Base-by-base conservation (phyloP, 2,329 filamentous ascomycete species). In the Stemphylium lycopersici region DNA sequence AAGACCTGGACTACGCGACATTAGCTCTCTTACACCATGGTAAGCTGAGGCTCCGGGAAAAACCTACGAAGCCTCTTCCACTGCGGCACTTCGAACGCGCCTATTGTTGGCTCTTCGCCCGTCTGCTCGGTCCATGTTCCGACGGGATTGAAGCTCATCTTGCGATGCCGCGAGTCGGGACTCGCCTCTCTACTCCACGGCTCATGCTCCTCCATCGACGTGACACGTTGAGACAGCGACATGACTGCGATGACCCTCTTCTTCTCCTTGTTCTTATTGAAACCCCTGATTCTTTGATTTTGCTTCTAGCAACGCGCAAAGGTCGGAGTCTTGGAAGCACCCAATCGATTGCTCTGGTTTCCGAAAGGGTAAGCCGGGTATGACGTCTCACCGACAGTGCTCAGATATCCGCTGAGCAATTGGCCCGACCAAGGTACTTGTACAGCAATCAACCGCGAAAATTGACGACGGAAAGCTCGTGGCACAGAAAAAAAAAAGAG, bases 1-100 rank as follows among this genome's bases (percentile, higher is more conserved):
- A 77, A 76, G n/a, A 93, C 84, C 76, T 93, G 90, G 13, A 83
- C 87, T 91, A 65, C 52, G 31, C 16, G 22, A 24, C 22, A 24
- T 73, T 52, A 72, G 65, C 55, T 48, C 13, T 22, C 12, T 8
- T 36, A 20, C 16, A 12, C 8, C 10, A 6, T 18, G 7, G 29
- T 20, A 18, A 7, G n/a, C 13, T 16, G 8, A 10, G 12, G 4
- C 13, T 15, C 4, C 10, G 6, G 12, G 31, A 6, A 29, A 39
- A 34, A 72, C 80, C 69, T 72, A 84, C 82, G 62, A 55, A 85
- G 78, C 59, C 84, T 75, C 67, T 80, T 84, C 54, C 76, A 73
- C 52, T 77, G 80, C 56, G 79, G 77, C 26, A 86, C 81, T 68
- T 87, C 83, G 62, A 83, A 84, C 1, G 83, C 82, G 45, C 73